Percentiles rank a stretch among this genome's conserved stretches.
phyloP scores from a whole-genome alignment of 129 eudicot genomes.

The Tanacetum coccineum region DNA sequence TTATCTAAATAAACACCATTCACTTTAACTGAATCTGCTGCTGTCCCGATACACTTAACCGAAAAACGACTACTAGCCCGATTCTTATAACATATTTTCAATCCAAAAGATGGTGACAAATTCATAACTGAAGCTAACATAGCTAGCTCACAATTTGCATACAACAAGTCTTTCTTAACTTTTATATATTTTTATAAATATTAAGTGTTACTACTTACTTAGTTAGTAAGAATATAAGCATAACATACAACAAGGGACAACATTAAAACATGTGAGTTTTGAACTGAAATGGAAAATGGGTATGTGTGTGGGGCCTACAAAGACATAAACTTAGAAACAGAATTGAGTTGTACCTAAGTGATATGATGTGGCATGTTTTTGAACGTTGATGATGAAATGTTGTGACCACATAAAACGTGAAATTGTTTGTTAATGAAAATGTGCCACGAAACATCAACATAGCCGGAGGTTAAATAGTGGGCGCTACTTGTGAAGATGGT shows the following conservation, averaged over 20 bases:
- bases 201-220: background rate
- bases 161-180: background rate
- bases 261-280: constrained; percentile 10
- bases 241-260: too few relatives aligned
- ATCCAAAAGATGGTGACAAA: constrained; percentile 35
- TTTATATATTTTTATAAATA: background rate
- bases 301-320: constrained; percentile 22
- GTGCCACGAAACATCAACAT: background rate
- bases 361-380: constrained; percentile 25
- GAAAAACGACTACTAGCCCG: constrained; percentile 30
- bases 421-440: background rate
- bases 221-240: too few relatives aligned
- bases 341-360: constrained; percentile 17
- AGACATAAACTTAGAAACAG: background rate
- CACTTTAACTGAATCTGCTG: constrained; percentile 41
- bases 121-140: constrained; percentile 25
- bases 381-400: constrained; percentile 2
- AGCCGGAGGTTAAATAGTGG: background rate
- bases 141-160: constrained; percentile 17
- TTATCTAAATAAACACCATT: constrained; percentile 40
- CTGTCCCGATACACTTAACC: constrained; percentile 39
- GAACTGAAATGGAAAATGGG: constrained; percentile 19
- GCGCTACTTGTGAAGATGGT: too few relatives aligned
- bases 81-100: constrained; percentile 33
- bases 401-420: background rate